Evolutionary conservation across 108 stramenopile genomes (phyloP).

Genomic region (Discostella pseudostelligera): DNA sequence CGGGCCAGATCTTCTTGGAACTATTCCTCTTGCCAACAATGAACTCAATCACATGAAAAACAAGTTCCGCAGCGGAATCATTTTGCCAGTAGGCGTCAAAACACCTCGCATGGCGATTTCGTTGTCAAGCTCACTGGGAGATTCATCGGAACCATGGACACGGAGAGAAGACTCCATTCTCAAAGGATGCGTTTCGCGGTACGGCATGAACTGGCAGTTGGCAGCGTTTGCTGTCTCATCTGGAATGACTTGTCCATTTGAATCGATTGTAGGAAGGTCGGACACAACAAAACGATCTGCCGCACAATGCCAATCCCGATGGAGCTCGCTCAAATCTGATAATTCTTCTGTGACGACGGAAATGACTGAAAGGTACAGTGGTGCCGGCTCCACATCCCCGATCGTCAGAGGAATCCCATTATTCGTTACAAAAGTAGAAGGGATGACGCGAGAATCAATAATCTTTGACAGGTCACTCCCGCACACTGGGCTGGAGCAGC

Average conservation of each 20-base stretch:
- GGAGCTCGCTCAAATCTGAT: constrained; percentile 44
- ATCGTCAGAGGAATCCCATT: constrained; percentile 7
- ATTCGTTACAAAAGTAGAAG: not conserved
- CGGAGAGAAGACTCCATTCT: constrained; percentile 53
- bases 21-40: constrained; percentile 1
- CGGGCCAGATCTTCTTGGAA: constrained; percentile 12
- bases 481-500: not conserved
- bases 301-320: constrained; percentile 66
- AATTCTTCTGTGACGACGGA: not conserved
- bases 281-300: constrained; percentile 38
- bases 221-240: constrained; percentile 49
- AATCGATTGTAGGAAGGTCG: not conserved
- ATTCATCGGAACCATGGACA: constrained; percentile 48
- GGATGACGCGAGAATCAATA: constrained; percentile 10
- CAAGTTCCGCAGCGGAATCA: constrained; percentile 46
- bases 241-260: constrained; percentile 11
- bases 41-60: not conserved
- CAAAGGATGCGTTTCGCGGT: constrained; percentile 41
- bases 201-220: constrained; percentile 70
- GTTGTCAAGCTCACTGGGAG: constrained; percentile 18
- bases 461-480: constrained; percentile 5
- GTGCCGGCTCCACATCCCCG: not conserved
- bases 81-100: constrained; percentile 75
- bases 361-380: not conserved
- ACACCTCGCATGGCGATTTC: constrained; percentile 25